These are phyloP conservation scores for Lodderomyces orthopsilosis DNA, from an alignment of 1,139 yeast genomes.

Conservation along the genomic window DNA sequence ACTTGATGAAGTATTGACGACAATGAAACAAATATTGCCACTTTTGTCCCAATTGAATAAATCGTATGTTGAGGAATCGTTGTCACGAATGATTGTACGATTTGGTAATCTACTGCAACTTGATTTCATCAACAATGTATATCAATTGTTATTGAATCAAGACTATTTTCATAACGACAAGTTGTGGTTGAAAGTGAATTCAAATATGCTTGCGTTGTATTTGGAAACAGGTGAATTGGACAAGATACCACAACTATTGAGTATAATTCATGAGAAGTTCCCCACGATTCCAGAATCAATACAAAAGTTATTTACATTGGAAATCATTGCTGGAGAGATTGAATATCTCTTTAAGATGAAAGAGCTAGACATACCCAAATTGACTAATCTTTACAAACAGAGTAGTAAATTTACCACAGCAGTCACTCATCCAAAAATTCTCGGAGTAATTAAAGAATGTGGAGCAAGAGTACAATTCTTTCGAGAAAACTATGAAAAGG, in stretches of 20 bases:
- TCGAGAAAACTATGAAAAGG: conserved; percentile 56
- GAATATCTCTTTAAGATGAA: conserved; percentile 40
- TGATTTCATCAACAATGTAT: conserved; percentile 25
- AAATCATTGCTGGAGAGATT: conserved; percentile 65
- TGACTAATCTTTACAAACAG: conserved; percentile 48
- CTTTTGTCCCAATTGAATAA: conserved; percentile 32
- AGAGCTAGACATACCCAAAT: conserved; percentile 31
- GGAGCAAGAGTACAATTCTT: conserved; percentile 70
- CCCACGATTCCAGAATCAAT: conserved; percentile 41
- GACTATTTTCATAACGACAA: conserved; percentile 41
- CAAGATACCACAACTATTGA: conserved; percentile 40
- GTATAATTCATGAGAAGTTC: conserved; percentile 38
- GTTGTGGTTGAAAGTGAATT: conserved; percentile 53
- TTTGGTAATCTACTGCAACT: conserved; percentile 33
- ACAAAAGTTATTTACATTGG: conserved; percentile 49
- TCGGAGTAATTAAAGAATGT: conserved; percentile 71
- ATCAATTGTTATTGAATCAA: conserved; percentile 25
- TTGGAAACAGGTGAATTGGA: conserved; percentile 38
- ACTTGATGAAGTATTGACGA: conserved; percentile 32
- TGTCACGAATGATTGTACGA: conserved; percentile 53
- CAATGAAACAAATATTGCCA: conserved; percentile 20
- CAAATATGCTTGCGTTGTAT: conserved; percentile 49
- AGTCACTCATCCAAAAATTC: conserved; percentile 70
- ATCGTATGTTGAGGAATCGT: conserved; percentile 60
- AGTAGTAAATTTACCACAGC: conserved; percentile 54